Base-by-base conservation (phyloP, 2,329 filamentous ascomycete genomes). In the Sporothrix variecibatus region DNA sequence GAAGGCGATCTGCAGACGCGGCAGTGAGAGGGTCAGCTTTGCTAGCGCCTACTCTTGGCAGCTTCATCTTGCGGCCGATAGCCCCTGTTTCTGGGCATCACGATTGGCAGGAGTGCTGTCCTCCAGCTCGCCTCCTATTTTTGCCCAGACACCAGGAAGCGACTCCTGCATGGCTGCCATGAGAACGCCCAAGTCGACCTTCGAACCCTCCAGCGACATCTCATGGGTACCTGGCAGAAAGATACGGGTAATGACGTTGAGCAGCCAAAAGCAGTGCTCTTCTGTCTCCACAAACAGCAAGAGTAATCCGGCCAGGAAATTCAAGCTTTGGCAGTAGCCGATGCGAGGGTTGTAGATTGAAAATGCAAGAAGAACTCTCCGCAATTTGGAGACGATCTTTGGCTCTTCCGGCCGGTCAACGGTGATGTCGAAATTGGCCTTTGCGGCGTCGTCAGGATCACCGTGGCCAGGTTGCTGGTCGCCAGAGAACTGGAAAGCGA, bases 271-370 rank as follows among this genome's bases (percentile, higher is more conserved):
- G 2, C 92, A 89, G 78, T 97, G 95, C 82, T 98, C 95, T 81
- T 97, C 95, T 3, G 93, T 91, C 75, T 88, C 89, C 79, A 98
- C 91, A 81, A 98, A 98, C 2, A 98, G 87, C 1, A 98, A 89
- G 1, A 98, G 86, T 71, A 98, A 87, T 3, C 95, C 95, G 4
- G 95, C 94, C 70, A 98, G 88, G 82, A 98, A 98, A 82, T 98
- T 98, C 40, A 98, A 89, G 26, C 93, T 97, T 81, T 98, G 95
- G 80, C 95, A 98, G 82, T 98, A 98, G 17, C 95, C 95, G 78
- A 98, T 97, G 72, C 89, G 89, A 0, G 95, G 94, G 78, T 97
- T 97, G 83, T 97, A 94, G 58, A 97, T 88, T 1, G 95, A 91
- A 81, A 98, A 98, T 12, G 95, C 94, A 79, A 94, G 93, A 34